Evolutionary conservation across 768 basidiomycete genomes (phyloP).

Genomic region (Cystobasidium tubakii): DNA sequence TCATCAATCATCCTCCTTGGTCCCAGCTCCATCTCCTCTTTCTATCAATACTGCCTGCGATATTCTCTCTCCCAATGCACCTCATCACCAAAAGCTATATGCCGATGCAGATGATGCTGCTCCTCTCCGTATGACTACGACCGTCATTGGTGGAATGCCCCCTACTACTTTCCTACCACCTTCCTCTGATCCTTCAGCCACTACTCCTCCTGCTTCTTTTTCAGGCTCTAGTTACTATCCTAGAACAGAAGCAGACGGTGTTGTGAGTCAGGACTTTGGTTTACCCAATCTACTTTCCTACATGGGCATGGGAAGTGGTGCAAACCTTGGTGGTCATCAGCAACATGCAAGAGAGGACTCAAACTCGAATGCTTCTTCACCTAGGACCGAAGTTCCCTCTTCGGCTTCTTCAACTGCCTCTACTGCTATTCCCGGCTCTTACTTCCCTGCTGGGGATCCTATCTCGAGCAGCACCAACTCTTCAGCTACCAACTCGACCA

Average conservation of each 20-base stretch:
- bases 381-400: conserved; percentile 13
- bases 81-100: not conserved
- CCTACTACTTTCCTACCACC: conserved; percentile 13
- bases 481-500: not conserved
- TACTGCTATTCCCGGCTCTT: conserved; percentile 3
- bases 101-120: conserved; percentile 1
- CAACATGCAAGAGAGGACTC: not conserved
- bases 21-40: conserved; percentile 7
- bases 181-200: conserved; percentile 1
- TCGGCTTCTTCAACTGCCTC: not conserved
- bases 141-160: conserved; percentile 32
- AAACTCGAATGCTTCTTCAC: not conserved
- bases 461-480: conserved; percentile 2
- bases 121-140: not conserved
- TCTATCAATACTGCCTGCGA: conserved; percentile 17
- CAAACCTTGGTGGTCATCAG: not conserved
- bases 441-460: not conserved
- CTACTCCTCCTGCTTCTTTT: conserved; percentile 24
- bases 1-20: not conserved
- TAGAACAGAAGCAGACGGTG: conserved; percentile 1
- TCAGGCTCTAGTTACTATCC: conserved; percentile 15
- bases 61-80: not conserved
- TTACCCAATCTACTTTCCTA: conserved; percentile 20
- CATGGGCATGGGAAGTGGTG: not conserved
- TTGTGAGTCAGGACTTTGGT: conserved; percentile 5